Evolutionary conservation across 768 basidiomycete genomes (phyloP), one percentile per base, ranked within the genome.

Genomic region (Trametes cinnabarina): DNA sequence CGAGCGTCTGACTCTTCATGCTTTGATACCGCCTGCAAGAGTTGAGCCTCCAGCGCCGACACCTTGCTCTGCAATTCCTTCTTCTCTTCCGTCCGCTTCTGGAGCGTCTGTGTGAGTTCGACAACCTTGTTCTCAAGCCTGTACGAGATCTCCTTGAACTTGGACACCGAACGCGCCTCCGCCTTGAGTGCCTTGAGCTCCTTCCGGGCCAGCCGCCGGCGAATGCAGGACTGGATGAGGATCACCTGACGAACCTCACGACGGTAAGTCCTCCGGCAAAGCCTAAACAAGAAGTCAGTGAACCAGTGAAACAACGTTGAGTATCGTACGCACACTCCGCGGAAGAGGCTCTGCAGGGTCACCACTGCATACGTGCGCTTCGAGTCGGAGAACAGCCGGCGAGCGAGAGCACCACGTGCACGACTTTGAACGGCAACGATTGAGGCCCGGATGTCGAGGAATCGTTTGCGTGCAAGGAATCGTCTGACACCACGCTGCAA

Each of bases 101-200:
- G 97, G 12, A 99, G 82, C 15, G 77, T 85, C 71, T 99, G 97
- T 0, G 97, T 98, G 61, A 99, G 88, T 70, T 98, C 96, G 57
- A 99, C 93, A 42, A 99, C 97, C 76, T 98, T 99, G 81, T 98
- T 99, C 77, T 99, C 97, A 55, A 99, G 81, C 65, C 85, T 86
- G 69, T 98, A 98, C 0, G 96, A 98, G 64, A 96, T 97, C 75
- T 97, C 94, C 76, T 97, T 98, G 85, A 96, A 98, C 70, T 94
- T 97, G 64, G 92, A 90, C 26, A 95, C 95, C 1, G 97, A 98
- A 50, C 94, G 92, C 6, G 97, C 97, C 73, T 99, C 97, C 8
- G 87, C 83, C 68, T 82, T 88, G 62, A 99, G 83, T 10, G 76
- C 77, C 66, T 88, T 90, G 62, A 99, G 83, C 69, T 98, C 86